These are phyloP conservation scores for Diacronema lutheri DNA, from an alignment of 78 protist genomes.

Conservation along the genomic window DNA sequence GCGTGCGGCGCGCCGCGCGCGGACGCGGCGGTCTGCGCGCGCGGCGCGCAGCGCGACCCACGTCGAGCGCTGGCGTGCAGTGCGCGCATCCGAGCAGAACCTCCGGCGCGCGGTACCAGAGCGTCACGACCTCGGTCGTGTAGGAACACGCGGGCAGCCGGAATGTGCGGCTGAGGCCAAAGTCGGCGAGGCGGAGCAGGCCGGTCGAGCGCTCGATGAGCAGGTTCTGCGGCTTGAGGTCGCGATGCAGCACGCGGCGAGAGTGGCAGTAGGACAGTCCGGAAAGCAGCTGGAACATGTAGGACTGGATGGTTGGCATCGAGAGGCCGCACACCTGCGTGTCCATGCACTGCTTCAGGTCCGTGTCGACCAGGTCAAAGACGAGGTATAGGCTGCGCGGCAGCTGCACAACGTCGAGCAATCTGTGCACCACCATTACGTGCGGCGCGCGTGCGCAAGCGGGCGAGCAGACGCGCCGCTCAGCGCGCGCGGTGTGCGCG, in stretches of 20 bases:
- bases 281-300: slow-evolving; percentile 29
- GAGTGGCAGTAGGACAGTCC: slow-evolving; percentile 68
- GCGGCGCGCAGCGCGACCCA: not conserved
- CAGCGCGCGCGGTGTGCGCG: too few relatives aligned
- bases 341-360: not conserved
- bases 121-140: slow-evolving; percentile 20
- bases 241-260: slow-evolving; percentile 71
- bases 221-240: slow-evolving; percentile 67
- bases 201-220: not conserved
- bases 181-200: slow-evolving; percentile 34
- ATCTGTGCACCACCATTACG: not conserved
- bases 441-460: too few relatives aligned
- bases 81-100: not conserved
- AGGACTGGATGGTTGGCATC: not conserved
- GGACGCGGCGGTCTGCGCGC: not conserved
- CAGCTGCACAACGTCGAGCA: slow-evolving; percentile 6
- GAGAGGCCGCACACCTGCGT: not conserved
- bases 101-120: not conserved
- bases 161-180: slow-evolving; percentile 49
- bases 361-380: slow-evolving; percentile 27
- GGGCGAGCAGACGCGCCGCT: too few relatives aligned
- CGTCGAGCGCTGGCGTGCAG: not conserved
- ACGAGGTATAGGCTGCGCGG: slow-evolving; percentile 20
- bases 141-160: not conserved
- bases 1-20: not conserved